Evolutionary conservation across 2,329 filamentous ascomycete genomes (phyloP).

Genomic region (Fusarium anguioides): DNA sequence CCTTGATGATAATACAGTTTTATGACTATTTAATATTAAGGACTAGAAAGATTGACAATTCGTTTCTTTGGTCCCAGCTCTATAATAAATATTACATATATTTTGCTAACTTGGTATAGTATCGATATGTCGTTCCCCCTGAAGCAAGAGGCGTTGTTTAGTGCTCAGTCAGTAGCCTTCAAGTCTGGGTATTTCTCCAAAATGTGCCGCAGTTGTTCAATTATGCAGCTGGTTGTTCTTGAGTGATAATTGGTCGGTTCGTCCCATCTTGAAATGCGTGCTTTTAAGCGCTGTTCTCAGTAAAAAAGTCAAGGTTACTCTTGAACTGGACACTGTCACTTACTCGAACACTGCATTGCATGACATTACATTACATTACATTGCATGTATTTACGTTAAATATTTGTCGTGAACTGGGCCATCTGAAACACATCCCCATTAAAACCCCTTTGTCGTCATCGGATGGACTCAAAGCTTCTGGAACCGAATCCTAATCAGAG

Average conservation of each 20-base stretch:
- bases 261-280: not conserved
- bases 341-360: too few relatives aligned
- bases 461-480: constrained; percentile 2
- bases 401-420: constrained; percentile 11
- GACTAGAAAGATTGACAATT: not conserved
- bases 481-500: constrained; percentile 22
- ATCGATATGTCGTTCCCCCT: too few relatives aligned
- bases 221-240: not conserved
- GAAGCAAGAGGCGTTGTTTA: constrained; percentile 1
- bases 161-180: constrained; percentile 2
- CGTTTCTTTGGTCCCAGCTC: not conserved
- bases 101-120: too few relatives aligned
- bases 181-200: not conserved
- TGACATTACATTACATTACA: too few relatives aligned
- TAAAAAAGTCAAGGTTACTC: too few relatives aligned
- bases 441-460: constrained; percentile 29
- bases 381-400: constrained; percentile 1
- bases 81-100: constrained; percentile 1
- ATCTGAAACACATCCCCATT: constrained; percentile 19
- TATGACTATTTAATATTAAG: not conserved
- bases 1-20: not conserved
- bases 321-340: not conserved
- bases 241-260: constrained; percentile 7
- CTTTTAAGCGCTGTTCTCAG: not conserved
- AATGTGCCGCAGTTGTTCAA: constrained; percentile 18